Evolutionary conservation across 169 alveolate species (phyloP).

Genomic region (Ichthyophthirius multifiliis): DNA sequence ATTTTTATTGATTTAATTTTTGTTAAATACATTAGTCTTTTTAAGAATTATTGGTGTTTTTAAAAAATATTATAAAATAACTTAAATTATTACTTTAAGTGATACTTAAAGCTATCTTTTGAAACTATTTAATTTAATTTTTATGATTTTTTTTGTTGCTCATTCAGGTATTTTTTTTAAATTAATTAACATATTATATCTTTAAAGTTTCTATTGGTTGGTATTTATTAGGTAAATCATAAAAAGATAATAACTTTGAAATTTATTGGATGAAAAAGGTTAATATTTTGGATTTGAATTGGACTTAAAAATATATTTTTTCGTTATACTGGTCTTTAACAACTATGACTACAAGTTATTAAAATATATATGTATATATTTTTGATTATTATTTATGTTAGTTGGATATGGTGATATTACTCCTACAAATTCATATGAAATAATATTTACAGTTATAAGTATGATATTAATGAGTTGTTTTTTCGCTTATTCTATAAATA

Average conservation of each 20-base stretch:
- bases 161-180: neutral
- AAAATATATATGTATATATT: neutral
- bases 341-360: neutral
- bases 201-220: neutral
- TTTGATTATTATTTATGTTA: neutral
- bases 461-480: neutral
- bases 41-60: neutral
- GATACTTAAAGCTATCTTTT: neutral
- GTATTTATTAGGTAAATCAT: neutral
- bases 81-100: neutral
- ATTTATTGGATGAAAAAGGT: neutral
- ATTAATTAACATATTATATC: neutral
- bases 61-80: neutral
- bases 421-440: neutral
- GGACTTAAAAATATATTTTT: neutral
- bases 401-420: conserved; percentile 1
- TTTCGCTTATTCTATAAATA: neutral
- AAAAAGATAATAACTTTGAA: neutral
- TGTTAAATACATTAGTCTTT: neutral
- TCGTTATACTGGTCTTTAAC: conserved; percentile 1
- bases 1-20: neutral
- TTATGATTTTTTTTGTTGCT: neutral
- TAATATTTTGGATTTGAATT: neutral
- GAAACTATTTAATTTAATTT: neutral
- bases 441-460: neutral